These are phyloP conservation scores for Euphorbia celastroides DNA, from an alignment of 441 rosid species.

Conservation along the genomic window DNA sequence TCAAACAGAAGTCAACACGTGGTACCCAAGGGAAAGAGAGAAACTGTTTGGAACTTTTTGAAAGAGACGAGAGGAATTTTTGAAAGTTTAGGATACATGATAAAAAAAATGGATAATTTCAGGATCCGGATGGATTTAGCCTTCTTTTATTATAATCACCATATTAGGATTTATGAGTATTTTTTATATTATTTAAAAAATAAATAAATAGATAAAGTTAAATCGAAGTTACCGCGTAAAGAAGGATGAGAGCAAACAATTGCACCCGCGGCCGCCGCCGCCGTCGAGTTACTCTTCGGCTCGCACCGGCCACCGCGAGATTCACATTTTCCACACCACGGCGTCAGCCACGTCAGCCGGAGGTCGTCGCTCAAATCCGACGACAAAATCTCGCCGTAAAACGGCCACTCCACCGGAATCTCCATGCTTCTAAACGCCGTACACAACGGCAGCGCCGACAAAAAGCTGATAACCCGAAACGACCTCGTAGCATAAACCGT, in stretches of 20 bases:
- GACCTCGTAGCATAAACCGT: slow-evolving; percentile 60
- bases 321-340: slow-evolving; percentile 51
- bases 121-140: too few relatives aligned
- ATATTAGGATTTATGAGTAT: too few relatives aligned
- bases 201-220: neutral
- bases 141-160: too few relatives aligned
- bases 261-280: too few relatives aligned
- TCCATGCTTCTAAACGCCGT: slow-evolving; percentile 22
- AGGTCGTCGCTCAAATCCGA: slow-evolving; percentile 52
- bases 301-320: slow-evolving; percentile 45
- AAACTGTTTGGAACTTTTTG: too few relatives aligned
- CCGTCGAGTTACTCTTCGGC: slow-evolving; percentile 36
- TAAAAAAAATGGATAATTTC: too few relatives aligned
- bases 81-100: too few relatives aligned
- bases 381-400: slow-evolving; percentile 37
- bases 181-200: too few relatives aligned
- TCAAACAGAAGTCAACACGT: too few relatives aligned
- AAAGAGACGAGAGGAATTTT: too few relatives aligned
- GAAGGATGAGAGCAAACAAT: slow-evolving; percentile 35
- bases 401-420: slow-evolving; percentile 56
- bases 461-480: slow-evolving; percentile 1
- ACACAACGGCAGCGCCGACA: slow-evolving; percentile 33
- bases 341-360: slow-evolving; percentile 50
- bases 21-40: too few relatives aligned
- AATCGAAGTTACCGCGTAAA: slow-evolving; percentile 34